phyloP scores from a whole-genome alignment of 768 basidiomycete species.

The Cystobasidium ongulense region DNA sequence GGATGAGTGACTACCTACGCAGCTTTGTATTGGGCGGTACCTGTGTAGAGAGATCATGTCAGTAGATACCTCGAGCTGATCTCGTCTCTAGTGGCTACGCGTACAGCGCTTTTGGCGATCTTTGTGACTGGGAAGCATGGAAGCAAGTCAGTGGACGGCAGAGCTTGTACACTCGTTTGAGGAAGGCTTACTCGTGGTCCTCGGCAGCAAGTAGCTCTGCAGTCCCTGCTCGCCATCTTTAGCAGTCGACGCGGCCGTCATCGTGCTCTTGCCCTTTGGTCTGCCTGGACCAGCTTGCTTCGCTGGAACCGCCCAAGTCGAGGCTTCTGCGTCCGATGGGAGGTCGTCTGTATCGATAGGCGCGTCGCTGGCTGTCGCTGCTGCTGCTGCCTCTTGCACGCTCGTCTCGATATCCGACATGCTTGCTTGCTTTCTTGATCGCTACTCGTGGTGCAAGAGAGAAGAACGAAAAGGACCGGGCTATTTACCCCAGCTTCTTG shows the following conservation, averaged over 20 bases:
- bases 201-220: not conserved
- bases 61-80: not conserved
- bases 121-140: not conserved
- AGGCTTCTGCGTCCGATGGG: not conserved
- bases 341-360: not conserved
- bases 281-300: not conserved
- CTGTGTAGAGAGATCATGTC: not conserved
- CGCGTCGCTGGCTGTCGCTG: not conserved
- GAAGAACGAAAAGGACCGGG: not conserved
- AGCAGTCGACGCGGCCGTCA: not conserved
- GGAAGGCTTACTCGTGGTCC: not conserved
- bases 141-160: not conserved
- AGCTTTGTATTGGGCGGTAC: constrained; percentile 16
- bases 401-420: not conserved
- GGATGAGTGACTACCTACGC: not conserved
- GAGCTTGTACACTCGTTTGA: too few relatives aligned
- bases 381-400: not conserved
- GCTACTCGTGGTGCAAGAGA: not conserved
- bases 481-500: not conserved
- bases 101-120: constrained; percentile 14
- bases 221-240: not conserved
- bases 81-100: too few relatives aligned
- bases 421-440: not conserved
- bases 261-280: not conserved
- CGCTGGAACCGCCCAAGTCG: not conserved